Evolutionary conservation across 805 yeast genomes (phyloP), one percentile per base, ranked within the genome.

Genomic region (Pichia nanzhaoensis): DNA sequence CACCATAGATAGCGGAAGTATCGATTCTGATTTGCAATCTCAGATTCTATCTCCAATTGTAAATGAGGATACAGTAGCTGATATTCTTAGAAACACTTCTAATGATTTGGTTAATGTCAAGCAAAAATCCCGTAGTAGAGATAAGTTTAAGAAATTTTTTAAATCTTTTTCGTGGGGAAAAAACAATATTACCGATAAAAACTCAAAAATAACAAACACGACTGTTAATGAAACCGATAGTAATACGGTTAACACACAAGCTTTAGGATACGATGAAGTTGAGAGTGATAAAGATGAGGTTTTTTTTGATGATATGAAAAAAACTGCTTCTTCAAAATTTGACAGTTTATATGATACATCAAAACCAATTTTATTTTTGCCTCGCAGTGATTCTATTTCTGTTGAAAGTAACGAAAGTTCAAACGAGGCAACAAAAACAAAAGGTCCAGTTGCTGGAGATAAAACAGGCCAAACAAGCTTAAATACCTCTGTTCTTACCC

Each of bases 261-360:
- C n/a, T n/a, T n/a, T 18, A 12, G 22, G 4, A 18, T 6, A 30
- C 12, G n/a, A 30, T 30, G 16, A 30, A 7, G 33, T 7, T 30
- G 33, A 30, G 16, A n/a, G n/a, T n/a, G n/a, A n/a, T n/a, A n/a
- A n/a, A n/a, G n/a, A n/a, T n/a, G n/a, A n/a, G n/a, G n/a, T n/a
- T n/a, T n/a, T 28, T n/a, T 38, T 34, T 2, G 22, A 38, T 17
- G 27, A 34, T 5, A 24, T 33, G 9, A n/a, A 13, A 20, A 38
- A 20, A 8, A 38, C 22, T n/a, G 6, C 3, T 14, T 37, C 39
- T 18, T 17, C 39, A 1, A 12, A 28, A n/a, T 13, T 41, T 34
- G 32, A 14, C 9, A 41, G 24, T 18, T 24, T 41, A 13, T 41
- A 41, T 28, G 44, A 41, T 41, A 41, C 10, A n/a, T 16, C 38